Evolutionary conservation across 176 grass and related monocot species (phyloP), one percentile per base, ranked within the genome.

Genomic region (Coix lacrymajobi): DNA sequence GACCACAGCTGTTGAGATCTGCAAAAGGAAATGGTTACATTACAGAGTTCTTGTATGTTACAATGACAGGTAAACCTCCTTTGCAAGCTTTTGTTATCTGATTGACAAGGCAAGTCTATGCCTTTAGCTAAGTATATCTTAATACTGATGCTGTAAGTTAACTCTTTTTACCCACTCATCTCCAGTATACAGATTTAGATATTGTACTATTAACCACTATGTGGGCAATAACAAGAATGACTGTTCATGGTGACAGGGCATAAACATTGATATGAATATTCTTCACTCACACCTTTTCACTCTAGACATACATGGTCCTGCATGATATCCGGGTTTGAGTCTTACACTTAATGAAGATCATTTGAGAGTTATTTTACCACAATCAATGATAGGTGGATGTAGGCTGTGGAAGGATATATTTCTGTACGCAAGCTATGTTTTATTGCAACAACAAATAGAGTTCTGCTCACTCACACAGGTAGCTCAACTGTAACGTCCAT

Each of bases 1-100:
- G 0, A 94, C 92, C 1, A 94, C 92, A 16, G 89, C 89, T 3
- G 92, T 94, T 34, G 92, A 94, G 38, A 94, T 89, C 92, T 94
- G 86, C 73, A 89, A 22, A 48, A 73, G 41, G 13, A 38, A 86
- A 58, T 70, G 36, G 43, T 54, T 85, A 77, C 62, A 81, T 30
- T 1, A n/a, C 22, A 76, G 28, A 46, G 3, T 28, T 54, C 30
- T 40, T 39, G 30, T 39, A 77, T 6, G 20, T 10, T 29, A 72
- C 22, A 52, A 30, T 79, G 9, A 39, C 51, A 64, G 37, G 48
- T 70, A 43, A 20, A 46, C 30, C 28, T 34, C 25, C 33, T 84
- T 66, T 30, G 25, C 13, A 44, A 40, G 17, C 7, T 57, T 54
- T 67, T 69, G 7, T 41, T 77, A 34, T 85, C 48, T 54, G 44